Base-by-base conservation (phyloP, 495 filamentous ascomycete genomes). In the Parathielavia hyrcaniae region DNA sequence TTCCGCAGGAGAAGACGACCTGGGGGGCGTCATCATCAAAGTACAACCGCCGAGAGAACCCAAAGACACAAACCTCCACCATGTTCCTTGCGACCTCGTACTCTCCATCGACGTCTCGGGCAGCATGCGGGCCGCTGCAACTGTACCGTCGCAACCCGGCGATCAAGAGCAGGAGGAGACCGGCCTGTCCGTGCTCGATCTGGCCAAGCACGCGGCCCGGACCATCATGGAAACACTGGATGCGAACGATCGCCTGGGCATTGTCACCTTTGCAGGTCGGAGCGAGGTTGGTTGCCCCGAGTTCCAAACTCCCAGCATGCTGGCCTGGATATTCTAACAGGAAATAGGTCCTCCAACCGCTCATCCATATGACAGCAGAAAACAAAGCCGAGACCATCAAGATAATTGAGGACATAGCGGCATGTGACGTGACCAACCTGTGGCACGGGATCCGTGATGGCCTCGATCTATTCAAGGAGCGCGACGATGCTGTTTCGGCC, bases 61-160 rank as follows among this genome's bases (percentile, higher is more conserved):
- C n/a, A 39, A 17, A 1, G 20, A 59, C 12, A 10, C 45, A 12
- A 20, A 38, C 13, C 35, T 67, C 17, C 36, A 51, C 35, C 72
- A 73, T 58, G 56, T 72, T 11, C 70, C 49, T 22, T 52, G 71
- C 65, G 77, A 79, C 52, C 69, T 79, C 20, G 75, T 78, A 0
- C 61, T 79, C 1, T 75, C 70, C 17, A 78, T 78, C 50, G 77
- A 79, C 57, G 59, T 75, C 32, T 79, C 77, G 10, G 67, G 64
- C 0, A 75, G 71, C 59, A 79, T 79, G 77, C n/a, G 30, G 4
- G 22, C 39, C 3, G 53, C 59, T 1, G 75, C 75, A 0, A 69
- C 67, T 0, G 66, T 66, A 1, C 71, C 71, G 10, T 50, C 65
- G n/a, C 54, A 58, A 2, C 61, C 64, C 1, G 65, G 64, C 17